Base-by-base conservation (phyloP, 148 eudicot genomes). In the Beta vulgaris region DNA sequence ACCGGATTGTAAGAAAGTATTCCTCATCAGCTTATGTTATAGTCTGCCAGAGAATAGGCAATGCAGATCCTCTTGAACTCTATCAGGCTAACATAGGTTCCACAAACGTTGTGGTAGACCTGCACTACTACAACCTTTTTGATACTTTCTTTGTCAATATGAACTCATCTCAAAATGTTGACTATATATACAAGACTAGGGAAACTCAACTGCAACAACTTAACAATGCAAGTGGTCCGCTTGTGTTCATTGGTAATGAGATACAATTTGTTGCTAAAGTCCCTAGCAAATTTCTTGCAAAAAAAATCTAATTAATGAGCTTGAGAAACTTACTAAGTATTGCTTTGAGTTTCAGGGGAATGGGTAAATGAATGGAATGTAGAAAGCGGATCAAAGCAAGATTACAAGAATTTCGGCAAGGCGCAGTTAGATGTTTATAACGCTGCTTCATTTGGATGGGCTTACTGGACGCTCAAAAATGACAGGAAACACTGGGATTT, bases 321-420 rank as follows among this genome's bases (percentile, higher is more conserved):
- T n/a, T n/a, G n/a, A n/a, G n/a, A n/a, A n/a, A n/a, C n/a, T n/a
- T 28, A 40, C 21, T 18, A 39, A 58, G 35, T 9, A 7, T 23
- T 69, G 74, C 1, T 53, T 12, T 18, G 28, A 35, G 28, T 82
- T 83, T 60, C 79, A 90, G 97, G 95, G 73, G 97, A 90, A 79
- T 92, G 97, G 97, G 95, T 88, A 71, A 88, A 90, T 70, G 93
- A 92, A 71, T 92, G 97, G 97, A 81, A 86, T 71, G 88, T 87
- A 69, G 71, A 85, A 35, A 85, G 62, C 46, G 90, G 86, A 25
- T 82, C 95, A 26, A 79, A 82, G 60, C 48, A 66, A 62, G 95
- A 88, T 31, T 92, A 92, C 68, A 91, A 87, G 78, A 82, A 80
- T 61, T 92, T 88, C 11, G 96, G 86, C 53, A 82, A 67, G 79